A percentile compares a stretch with the other conserved stretches of the same genome.
phyloP scores from a whole-genome alignment of 1,284 basidiomycete genomes.

The Leccinum insigne region DNA sequence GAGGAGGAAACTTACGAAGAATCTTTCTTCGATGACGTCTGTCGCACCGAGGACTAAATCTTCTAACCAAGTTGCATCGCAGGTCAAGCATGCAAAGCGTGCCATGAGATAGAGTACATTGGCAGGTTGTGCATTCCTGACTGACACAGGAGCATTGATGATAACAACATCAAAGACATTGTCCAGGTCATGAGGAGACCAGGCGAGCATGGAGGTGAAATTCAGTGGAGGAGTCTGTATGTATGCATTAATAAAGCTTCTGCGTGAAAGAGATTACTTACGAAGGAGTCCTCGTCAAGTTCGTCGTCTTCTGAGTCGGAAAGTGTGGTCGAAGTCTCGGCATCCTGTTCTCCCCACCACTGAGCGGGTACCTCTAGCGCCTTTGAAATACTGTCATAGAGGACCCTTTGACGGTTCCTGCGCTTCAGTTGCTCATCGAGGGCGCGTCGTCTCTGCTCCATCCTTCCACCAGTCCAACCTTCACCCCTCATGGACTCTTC shows the following conservation, averaged over 20 bases:
- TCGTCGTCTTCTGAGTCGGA: conserved; percentile 48
- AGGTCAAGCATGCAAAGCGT: conserved; percentile 85
- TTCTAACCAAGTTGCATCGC: conserved; percentile 89
- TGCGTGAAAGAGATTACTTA: conserved; percentile 38
- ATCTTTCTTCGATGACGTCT: conserved; percentile 88
- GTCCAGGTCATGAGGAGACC: conserved; percentile 76
- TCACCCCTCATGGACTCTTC: conserved; percentile 81
- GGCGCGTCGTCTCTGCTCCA: conserved; percentile 60
- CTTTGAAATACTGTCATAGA: conserved; percentile 56
- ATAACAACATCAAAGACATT: conserved; percentile 82
- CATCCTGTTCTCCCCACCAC: conserved; percentile 62
- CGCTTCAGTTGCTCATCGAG: conserved; percentile 60
- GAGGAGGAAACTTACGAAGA: conserved; percentile 69
- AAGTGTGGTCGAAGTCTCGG: conserved; percentile 37
- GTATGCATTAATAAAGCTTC: conserved; percentile 12
- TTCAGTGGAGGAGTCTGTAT: conserved; percentile 67
- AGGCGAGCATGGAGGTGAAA: conserved; percentile 88
- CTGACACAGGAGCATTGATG: conserved; percentile 63
- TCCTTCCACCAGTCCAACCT: conserved; percentile 68
- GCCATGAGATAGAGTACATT: conserved; percentile 83
- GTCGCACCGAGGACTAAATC: conserved; percentile 90
- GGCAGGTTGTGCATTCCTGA: conserved; percentile 76
- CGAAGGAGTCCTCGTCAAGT: conserved; percentile 50
- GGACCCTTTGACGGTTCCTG: conserved; percentile 48
- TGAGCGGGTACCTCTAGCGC: conserved; percentile 53